Evolutionary conservation across 2,329 filamentous ascomycete species (phyloP), one percentile per base, ranked within the genome.

Genomic region (Nannizziopsis arthrosporioides): DNA sequence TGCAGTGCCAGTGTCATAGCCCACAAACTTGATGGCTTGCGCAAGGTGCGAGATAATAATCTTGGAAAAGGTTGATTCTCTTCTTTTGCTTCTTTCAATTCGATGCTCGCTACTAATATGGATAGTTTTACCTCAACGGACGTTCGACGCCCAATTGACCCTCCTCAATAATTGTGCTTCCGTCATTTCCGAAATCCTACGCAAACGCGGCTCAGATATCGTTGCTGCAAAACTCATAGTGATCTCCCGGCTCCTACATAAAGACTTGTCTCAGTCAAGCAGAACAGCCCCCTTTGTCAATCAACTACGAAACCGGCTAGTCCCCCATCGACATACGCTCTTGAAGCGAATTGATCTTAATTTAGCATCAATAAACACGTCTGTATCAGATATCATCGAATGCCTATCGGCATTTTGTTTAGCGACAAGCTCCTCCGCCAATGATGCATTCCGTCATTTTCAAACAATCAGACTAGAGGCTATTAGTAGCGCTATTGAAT

Each of bases 381-480:
- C 51, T 17, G 61, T 64, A 32, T 66, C 70, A 2, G 65, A 63
- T 30, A 73, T 92, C 12, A 70, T 90, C 10, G 82, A 86, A 56
- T 80, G 82, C 0, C 73, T 95, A 55, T 84, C 81, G 48, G 88
- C 89, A 0, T 89, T 88, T 62, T 88, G 86, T 52, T 72, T 96
- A 44, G 79, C 81, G 1, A 88, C 84, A 2, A 93, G 79, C 58
- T 87, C 84, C 0, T 84, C 87, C 0, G 80, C 85, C 0, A 80
- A 77, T 49, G 88, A 94, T 61, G 83, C 86, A 0, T 66, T 95
- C 46, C 73, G 78, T 6, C 81, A 92, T 64, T 90, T 95, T 57
- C 74, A 93, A 43, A 75, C 80, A 44, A 76, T 88, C 6, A 75
- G 90, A 39, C 75, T 77, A 36, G 77, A 84, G 49, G 80, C 81